phyloP scores from a whole-genome alignment of 805 yeast species.

The Groenewaldozyma salmanticensis region DNA sequence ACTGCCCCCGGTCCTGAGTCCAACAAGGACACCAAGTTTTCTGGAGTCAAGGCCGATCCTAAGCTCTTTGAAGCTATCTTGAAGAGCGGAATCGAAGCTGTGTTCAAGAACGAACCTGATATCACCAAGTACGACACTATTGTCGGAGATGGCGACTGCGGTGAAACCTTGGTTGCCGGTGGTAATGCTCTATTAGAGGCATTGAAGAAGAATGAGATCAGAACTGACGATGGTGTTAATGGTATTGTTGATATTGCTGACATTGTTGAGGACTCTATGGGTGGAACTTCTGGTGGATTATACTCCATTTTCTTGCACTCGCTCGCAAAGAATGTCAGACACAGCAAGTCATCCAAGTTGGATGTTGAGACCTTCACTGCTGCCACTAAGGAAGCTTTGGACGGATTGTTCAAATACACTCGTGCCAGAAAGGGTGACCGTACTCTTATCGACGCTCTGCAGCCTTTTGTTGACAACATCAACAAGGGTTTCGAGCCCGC shows the following conservation, averaged over 20 bases:
- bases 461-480: conserved; percentile 71
- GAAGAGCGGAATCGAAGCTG: conserved; percentile 39
- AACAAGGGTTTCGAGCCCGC: conserved; percentile 45
- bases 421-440: conserved; percentile 84
- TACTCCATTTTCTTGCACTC: conserved; percentile 81
- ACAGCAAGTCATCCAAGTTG: conserved; percentile 15
- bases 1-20: conserved; percentile 19
- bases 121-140: conserved; percentile 77
- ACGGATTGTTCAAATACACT: conserved; percentile 74
- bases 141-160: conserved; percentile 98
- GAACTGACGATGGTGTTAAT: conserved; percentile 33
- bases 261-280: conserved; percentile 84
- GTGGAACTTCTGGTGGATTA: conserved; percentile 93
- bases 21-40: conserved; percentile 14
- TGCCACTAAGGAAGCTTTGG: conserved; percentile 44
- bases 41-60: conserved; percentile 28
- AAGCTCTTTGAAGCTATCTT: conserved; percentile 29
- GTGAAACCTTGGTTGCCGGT: conserved; percentile 80
- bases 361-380: conserved; percentile 19
- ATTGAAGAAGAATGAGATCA: conserved; percentile 31
- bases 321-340: conserved; percentile 44
- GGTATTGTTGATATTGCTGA: conserved; percentile 69
- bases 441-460: conserved; percentile 79
- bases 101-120: conserved; percentile 64
- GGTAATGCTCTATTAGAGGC: conserved; percentile 59